phyloP scores from a whole-genome alignment of 2,329 filamentous ascomycete species.

The Aspergillus sp. region DNA sequence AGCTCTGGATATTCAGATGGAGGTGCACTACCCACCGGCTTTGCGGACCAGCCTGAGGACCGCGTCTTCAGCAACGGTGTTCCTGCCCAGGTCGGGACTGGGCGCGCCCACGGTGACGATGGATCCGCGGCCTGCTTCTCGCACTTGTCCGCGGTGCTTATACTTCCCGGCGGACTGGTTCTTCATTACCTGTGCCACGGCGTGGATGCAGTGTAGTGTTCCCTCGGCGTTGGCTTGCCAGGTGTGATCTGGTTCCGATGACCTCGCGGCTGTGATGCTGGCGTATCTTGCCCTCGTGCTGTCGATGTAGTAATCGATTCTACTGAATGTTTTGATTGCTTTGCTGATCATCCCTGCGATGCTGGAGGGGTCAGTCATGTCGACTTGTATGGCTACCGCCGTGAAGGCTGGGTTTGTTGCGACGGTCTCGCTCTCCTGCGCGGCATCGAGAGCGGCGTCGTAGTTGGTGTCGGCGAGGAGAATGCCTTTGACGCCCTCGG shows the following conservation, averaged over 20 bases:
- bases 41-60: slow-evolving; percentile 45
- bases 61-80: slow-evolving; percentile 45
- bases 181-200: slow-evolving; percentile 21
- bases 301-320: slow-evolving; percentile 28
- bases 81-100: slow-evolving; percentile 12
- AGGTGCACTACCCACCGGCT: slow-evolving; percentile 23
- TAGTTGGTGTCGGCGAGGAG: slow-evolving; percentile 27
- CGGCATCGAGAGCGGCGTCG: slow-evolving; percentile 15
- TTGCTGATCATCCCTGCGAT: slow-evolving; percentile 27
- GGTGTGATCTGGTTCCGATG: slow-evolving; percentile 26
- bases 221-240: slow-evolving; percentile 39
- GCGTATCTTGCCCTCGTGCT: slow-evolving; percentile 17
- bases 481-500: slow-evolving; percentile 20
- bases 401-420: slow-evolving; percentile 26
- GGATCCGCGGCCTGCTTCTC: slow-evolving; percentile 25
- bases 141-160: slow-evolving; percentile 28
- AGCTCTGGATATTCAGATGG: slow-evolving; percentile 8
- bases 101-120: slow-evolving; percentile 43
- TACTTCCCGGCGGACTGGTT: slow-evolving; percentile 32
- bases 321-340: slow-evolving; percentile 20
- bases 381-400: slow-evolving; percentile 23
- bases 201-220: slow-evolving; percentile 41
- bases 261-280: background rate
- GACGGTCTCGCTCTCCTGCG: slow-evolving; percentile 24
- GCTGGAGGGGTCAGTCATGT: slow-evolving; percentile 20